Conservation (phyloP, 75 land plant genomes). For the Cunninghamia lanceolata region DNA sequence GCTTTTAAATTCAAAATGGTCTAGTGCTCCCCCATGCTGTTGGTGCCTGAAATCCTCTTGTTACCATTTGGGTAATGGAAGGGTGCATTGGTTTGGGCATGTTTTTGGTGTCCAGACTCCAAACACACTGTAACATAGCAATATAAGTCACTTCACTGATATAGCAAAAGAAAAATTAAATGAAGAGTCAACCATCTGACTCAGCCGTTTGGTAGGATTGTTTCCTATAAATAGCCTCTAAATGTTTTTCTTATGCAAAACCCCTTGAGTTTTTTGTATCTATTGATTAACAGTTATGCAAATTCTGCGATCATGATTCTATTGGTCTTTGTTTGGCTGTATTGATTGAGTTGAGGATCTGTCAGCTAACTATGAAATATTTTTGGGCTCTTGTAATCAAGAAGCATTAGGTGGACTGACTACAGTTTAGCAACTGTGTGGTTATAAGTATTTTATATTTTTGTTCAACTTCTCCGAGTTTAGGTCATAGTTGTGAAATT, state of each 20-base stretch:
- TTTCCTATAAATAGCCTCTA: background rate
- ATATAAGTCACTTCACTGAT: background rate
- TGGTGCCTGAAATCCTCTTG: background rate
- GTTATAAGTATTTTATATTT: background rate
- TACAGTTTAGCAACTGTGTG: background rate
- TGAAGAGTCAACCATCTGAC: background rate
- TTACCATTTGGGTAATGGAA: background rate
- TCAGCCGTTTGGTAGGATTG: background rate
- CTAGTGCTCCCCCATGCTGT: background rate
- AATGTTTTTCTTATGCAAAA: background rate
- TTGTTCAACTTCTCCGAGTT: background rate
- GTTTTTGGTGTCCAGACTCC: background rate
- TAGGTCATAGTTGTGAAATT: background rate
- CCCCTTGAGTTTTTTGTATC: background rate
- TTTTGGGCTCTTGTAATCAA: background rate
- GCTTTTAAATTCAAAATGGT: background rate
- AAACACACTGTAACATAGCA: background rate
- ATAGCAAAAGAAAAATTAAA: background rate
- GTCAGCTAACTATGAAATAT: background rate
- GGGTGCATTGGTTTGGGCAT: background rate
- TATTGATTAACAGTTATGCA: background rate
- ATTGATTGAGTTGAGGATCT: background rate
- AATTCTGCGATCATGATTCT: background rate
- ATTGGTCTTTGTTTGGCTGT: background rate
- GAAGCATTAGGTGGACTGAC: background rate